Percentiles rank a stretch among this genome's conserved stretches.
Evolutionary conservation across 129 eudicot species (phyloP).

Genomic region (Cynara cardunculus): DNA sequence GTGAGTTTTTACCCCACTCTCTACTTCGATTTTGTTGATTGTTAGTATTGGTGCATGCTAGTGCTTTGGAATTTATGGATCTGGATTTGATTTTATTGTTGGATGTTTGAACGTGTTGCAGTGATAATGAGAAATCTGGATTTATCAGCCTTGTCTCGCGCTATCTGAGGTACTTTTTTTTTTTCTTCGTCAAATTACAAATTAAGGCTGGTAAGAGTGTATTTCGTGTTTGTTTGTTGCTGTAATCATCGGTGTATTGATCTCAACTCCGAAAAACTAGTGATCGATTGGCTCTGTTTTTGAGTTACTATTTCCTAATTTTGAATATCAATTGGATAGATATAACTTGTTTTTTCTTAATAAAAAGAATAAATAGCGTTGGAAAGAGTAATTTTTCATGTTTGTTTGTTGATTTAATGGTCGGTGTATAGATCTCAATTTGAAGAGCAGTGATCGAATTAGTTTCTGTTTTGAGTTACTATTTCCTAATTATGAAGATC

Average conservation of each 20-base stretch:
- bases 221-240: slow-evolving; percentile 1
- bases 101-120: slow-evolving; percentile 26
- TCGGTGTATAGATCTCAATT: background rate
- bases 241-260: background rate
- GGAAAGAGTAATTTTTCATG: background rate
- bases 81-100: slow-evolving; percentile 23
- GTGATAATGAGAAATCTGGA: slow-evolving; percentile 99
- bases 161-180: slow-evolving; percentile 62
- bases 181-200: background rate
- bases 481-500: background rate
- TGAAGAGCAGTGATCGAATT: background rate
- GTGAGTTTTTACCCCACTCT: slow-evolving; percentile 14
- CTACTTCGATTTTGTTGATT: background rate
- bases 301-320: background rate
- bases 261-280: background rate
- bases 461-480: background rate
- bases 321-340: background rate
- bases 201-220: background rate
- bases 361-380: background rate
- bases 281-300: background rate
- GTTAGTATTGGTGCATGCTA: background rate
- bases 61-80: slow-evolving; percentile 9
- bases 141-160: slow-evolving; percentile 93
- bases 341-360: background rate
- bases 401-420: background rate